Conservation (phyloP, 768 basidiomycete species). For the Glaciozyma martinii region DNA sequence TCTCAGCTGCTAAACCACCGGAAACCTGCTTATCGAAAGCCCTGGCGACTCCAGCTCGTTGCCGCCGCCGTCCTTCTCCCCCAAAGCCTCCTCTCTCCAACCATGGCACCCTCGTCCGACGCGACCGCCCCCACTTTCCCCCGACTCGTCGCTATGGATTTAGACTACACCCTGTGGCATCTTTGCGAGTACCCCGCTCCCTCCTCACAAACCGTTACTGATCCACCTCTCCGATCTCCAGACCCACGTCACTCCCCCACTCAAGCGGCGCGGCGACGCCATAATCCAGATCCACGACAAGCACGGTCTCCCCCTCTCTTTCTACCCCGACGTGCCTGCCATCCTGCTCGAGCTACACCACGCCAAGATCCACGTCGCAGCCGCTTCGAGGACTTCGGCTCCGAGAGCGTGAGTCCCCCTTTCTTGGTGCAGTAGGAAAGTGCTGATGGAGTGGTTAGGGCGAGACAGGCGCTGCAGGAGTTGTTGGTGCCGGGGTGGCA, state of each 20-base stretch:
- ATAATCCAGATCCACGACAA: constrained; percentile 40
- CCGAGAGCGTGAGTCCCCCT: constrained; percentile 52
- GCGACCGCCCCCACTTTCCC: constrained; percentile 40
- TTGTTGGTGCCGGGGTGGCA: constrained; percentile 38
- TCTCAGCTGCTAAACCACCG: too few species aligned
- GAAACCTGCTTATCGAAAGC: too few species aligned
- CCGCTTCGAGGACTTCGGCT: constrained; percentile 75
- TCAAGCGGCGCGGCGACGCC: constrained; percentile 39
- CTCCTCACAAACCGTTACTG: neutral
- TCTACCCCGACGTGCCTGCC: constrained; percentile 67
- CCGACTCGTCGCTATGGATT: constrained; percentile 65
- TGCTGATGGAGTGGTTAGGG: constrained; percentile 44
- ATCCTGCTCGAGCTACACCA: constrained; percentile 91
- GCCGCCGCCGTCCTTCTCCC: too few species aligned
- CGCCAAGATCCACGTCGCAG: constrained; percentile 92
- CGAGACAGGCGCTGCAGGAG: constrained; percentile 58
- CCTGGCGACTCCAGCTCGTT: too few species aligned
- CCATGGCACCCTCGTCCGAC: too few species aligned
- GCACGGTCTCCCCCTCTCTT: constrained; percentile 51
- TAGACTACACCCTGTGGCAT: constrained; percentile 50
- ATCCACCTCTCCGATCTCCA: neutral
- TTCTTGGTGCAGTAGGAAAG: neutral
- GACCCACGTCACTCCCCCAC: constrained; percentile 37
- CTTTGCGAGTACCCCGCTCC: neutral
- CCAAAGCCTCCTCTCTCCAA: too few species aligned